These are phyloP conservation scores for Saturnispora dispora DNA, from an alignment of 805 yeast genomes.

Conservation along the genomic window DNA sequence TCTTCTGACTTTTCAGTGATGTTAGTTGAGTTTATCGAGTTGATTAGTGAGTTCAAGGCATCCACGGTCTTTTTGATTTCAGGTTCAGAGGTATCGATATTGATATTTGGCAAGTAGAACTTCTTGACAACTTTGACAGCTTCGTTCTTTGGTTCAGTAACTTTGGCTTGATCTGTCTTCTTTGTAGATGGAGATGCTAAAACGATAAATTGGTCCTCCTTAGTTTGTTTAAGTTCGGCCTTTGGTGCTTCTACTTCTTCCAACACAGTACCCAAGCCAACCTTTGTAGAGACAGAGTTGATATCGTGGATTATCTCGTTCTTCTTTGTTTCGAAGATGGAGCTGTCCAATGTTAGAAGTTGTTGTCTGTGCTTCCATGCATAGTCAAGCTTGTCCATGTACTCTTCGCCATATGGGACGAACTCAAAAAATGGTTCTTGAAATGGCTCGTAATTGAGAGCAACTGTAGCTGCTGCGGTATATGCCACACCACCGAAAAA, in stretches of 20 bases:
- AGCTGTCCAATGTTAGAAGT: conserved; percentile 13
- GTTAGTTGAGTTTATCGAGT: conserved; percentile 20
- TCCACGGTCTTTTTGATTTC: conserved; percentile 29
- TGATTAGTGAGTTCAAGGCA: conserved; percentile 29
- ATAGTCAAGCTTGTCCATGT: conserved; percentile 42
- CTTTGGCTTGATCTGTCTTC: background rate
- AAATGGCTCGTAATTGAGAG: conserved; percentile 48
- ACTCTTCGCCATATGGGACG: conserved; percentile 54
- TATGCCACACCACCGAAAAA: conserved; percentile 28
- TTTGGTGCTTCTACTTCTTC: conserved; percentile 21
- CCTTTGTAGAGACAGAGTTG: conserved; percentile 19
- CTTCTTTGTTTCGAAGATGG: conserved; percentile 6
- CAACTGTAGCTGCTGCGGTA: conserved; percentile 50
- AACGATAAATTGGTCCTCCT: conserved; percentile 7
- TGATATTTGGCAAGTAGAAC: conserved; percentile 23
- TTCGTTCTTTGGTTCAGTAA: conserved; percentile 4
- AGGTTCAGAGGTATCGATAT: conserved; percentile 24
- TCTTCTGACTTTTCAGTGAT: conserved; percentile 18
- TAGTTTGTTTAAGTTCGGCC: conserved; percentile 37
- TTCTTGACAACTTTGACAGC: background rate
- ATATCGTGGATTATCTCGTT: conserved; percentile 2
- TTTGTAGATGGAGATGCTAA: background rate
- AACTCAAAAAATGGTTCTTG: conserved; percentile 54
- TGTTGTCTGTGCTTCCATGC: conserved; percentile 21
- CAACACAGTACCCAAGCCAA: conserved; percentile 33